Conservation (phyloP, 345 rosid species). For the Ceriops zippeliana region DNA sequence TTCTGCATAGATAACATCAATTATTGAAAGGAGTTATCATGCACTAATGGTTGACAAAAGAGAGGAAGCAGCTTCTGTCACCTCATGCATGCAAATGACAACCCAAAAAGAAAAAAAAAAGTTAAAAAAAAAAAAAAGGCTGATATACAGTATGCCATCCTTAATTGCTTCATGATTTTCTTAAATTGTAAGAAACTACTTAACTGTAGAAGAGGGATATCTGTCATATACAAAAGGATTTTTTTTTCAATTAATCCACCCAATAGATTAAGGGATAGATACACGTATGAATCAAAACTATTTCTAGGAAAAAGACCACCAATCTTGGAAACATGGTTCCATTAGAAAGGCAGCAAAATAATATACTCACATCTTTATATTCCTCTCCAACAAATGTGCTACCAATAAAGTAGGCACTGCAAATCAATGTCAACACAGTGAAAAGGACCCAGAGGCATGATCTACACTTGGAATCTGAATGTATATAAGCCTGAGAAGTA, state of each 20-base stretch:
- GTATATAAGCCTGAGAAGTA: conserved; percentile 37
- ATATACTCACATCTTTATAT: conserved; percentile 52
- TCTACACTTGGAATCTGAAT: conserved; percentile 45
- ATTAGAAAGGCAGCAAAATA: conserved; percentile 7
- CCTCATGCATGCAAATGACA: not conserved
- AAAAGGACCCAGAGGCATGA: conserved; percentile 56
- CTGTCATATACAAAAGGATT: too few species aligned
- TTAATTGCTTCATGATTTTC: too few species aligned
- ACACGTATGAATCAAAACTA: not conserved
- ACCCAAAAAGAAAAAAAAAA: not conserved
- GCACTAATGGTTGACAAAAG: not conserved
- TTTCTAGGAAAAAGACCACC: not conserved
- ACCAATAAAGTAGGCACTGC: conserved; percentile 57
- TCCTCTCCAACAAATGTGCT: conserved; percentile 41
- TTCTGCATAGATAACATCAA: conserved; percentile 42
- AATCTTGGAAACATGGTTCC: not conserved
- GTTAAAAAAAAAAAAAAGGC: not conserved
- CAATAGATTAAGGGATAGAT: too few species aligned
- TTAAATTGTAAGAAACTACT: too few species aligned
- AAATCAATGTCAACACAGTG: conserved; percentile 42
- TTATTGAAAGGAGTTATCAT: not conserved
- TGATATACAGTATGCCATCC: too few species aligned
- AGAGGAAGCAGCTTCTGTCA: not conserved
- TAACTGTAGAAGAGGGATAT: too few species aligned
- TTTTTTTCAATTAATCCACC: too few species aligned